phyloP scores from a whole-genome alignment of 352 stramenopile genomes.

The Pythium oligandrum region DNA sequence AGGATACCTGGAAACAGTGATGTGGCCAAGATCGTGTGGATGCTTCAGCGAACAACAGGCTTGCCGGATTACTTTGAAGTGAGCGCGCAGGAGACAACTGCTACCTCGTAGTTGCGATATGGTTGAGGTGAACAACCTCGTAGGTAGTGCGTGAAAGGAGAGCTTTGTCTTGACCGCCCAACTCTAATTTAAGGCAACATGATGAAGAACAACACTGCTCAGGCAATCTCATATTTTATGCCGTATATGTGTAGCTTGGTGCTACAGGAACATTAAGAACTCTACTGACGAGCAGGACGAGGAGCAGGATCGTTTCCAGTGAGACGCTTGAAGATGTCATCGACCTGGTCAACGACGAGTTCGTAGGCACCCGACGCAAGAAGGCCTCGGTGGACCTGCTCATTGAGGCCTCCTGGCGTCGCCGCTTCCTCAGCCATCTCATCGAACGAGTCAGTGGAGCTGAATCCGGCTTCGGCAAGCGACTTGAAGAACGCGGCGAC shows the following conservation, averaged over 20 bases:
- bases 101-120: no score
- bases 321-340: conserved; percentile 79
- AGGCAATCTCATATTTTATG: no score
- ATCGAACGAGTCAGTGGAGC: conserved; percentile 69
- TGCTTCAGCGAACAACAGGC: conserved; percentile 63
- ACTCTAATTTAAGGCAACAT: no score
- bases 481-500: conserved; percentile 84
- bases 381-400: conserved; percentile 77
- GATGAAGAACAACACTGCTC: no score
- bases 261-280: no score
- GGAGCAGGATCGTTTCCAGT: conserved; percentile 57
- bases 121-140: no score
- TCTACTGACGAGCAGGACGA: conserved; percentile 30
- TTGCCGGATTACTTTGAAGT: conserved; percentile 26
- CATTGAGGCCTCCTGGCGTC: conserved; percentile 77
- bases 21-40: conserved; percentile 61
- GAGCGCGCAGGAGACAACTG: no score
- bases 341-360: conserved; percentile 73
- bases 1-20: conserved; percentile 77
- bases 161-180: no score
- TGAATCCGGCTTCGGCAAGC: conserved; percentile 61
- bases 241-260: no score
- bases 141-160: no score
- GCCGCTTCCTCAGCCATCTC: conserved; percentile 83
- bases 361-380: conserved; percentile 67